Evolutionary conservation across 345 rosid genomes (phyloP), one percentile per base, ranked within the genome.

Genomic region (Conringia planisiliqua): DNA sequence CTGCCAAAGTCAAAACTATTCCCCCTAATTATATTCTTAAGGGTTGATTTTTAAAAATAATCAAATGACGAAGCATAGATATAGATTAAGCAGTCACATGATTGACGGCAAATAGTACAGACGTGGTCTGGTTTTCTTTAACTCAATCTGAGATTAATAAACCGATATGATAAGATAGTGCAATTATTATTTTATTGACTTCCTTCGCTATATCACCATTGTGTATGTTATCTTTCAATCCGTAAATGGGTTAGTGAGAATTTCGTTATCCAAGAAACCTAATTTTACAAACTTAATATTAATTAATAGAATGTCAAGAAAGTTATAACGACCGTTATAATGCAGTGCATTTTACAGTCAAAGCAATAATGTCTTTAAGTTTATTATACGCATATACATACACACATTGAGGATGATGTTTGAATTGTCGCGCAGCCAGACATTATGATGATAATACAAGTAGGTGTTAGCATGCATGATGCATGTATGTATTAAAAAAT

Each of bases 401-500:
- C 32, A 29, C n/a, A 38, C 36, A 55, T 13, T 22, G 32, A 47
- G 20, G 33, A 43, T 46, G 12, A 65, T 43, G 51, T 43, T 48
- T 32, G 60, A 75, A 50, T 55, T 17, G 66, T 70, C 71, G 35
- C 51, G 80, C 75, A 76, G 75, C 66, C 66, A 62, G 75, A 62
- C 59, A 76, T 76, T 13, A 62, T 70, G 59, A 76, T 76, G 70
- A 69, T 62, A 32, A 52, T 62, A 69, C 60, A 30, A 60, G 22
- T 60, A 40, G 74, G 68, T 60, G 44, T 24, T 74, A 14, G 52
- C 33, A 75, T 59, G 36, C 43, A 64, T 64, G 62, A 22, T 22
- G 24, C 57, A 51, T 51, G 57, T 48, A 52, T 59, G 29, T 14
- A 17, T 63, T 36, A 7, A 58, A 29, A 75, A 47, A 8, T 27